phyloP scores from a whole-genome alignment of 495 filamentous ascomycete genomes.

The Bryoglossum gracile region DNA sequence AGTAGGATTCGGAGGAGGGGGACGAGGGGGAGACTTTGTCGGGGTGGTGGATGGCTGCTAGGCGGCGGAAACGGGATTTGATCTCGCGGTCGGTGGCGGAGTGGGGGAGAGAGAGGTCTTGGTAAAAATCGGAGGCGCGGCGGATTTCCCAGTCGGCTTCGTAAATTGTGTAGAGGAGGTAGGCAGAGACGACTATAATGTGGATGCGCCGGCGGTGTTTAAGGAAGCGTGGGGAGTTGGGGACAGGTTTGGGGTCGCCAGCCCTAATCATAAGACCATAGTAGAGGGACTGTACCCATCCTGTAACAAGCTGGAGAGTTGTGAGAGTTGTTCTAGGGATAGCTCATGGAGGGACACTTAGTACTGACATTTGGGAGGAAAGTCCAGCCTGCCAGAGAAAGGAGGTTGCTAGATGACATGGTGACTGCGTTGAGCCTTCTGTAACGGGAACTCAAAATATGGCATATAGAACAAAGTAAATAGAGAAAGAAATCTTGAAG shows the following conservation, averaged over 20 bases:
- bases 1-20: conserved; percentile 49
- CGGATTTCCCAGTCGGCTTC: conserved; percentile 80
- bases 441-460: neutral
- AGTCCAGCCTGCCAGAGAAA: conserved; percentile 75
- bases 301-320: conserved; percentile 59
- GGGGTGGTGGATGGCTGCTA: conserved; percentile 81
- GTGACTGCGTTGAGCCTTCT: neutral
- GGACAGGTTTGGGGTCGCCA: conserved; percentile 73
- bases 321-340: conserved; percentile 7
- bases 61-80: conserved; percentile 76
- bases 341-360: too few species aligned
- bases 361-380: conserved; percentile 66
- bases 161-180: conserved; percentile 90
- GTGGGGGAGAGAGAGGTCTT: conserved; percentile 58
- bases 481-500: neutral
- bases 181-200: conserved; percentile 69
- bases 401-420: conserved; percentile 35
- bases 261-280: conserved; percentile 89
- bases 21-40: conserved; percentile 57
- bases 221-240: conserved; percentile 58
- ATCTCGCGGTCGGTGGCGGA: conserved; percentile 65
- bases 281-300: conserved; percentile 71
- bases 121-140: conserved; percentile 66
- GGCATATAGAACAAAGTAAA: too few species aligned
- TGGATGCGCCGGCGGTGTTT: conserved; percentile 75